Conservation (phyloP, 2,329 filamentous ascomycete species). For the Fusarium sp. region DNA sequence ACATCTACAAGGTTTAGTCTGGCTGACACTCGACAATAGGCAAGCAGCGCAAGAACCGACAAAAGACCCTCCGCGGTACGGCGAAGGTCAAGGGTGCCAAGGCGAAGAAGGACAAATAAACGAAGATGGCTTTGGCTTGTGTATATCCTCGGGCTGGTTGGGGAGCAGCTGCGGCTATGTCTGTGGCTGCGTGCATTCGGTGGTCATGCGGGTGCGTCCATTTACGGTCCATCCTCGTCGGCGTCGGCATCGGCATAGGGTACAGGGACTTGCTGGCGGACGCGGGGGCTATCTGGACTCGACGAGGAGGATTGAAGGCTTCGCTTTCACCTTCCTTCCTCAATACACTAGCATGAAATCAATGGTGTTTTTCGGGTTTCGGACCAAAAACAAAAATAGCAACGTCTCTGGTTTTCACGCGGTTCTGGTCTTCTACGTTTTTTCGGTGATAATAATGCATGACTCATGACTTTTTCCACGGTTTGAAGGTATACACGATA, state of each 20-base stretch:
- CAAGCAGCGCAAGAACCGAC: conserved; percentile 99
- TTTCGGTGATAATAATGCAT: conserved; percentile 15
- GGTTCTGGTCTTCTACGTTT: conserved; percentile 1
- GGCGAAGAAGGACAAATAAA: conserved; percentile 94
- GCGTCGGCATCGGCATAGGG: conserved; percentile 42
- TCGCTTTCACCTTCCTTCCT: conserved; percentile 47
- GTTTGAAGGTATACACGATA: not conserved
- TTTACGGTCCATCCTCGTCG: conserved; percentile 36
- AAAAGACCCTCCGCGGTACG: conserved; percentile 97
- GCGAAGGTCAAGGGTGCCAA: conserved; percentile 97
- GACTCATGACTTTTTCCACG: conserved; percentile 8
- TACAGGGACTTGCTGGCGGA: conserved; percentile 46
- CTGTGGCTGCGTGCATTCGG: conserved; percentile 47
- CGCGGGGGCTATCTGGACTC: conserved; percentile 45
- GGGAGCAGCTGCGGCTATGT: conserved; percentile 31
- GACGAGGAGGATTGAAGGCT: conserved; percentile 44
- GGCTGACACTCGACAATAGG: conserved; percentile 66
- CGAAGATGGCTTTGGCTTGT: conserved; percentile 53
- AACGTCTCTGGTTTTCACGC: conserved; percentile 34
- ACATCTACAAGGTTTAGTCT: not conserved
- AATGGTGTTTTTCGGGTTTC: conserved; percentile 57
- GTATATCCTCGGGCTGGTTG: conserved; percentile 49
- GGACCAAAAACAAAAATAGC: conserved; percentile 49
- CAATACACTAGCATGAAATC: conserved; percentile 57
- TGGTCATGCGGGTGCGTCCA: conserved; percentile 46